Percentiles rank a stretch among this genome's conserved stretches.
Conservation (phyloP, 2,329 filamentous ascomycete genomes). For the Colletotrichum theobromicola region DNA sequence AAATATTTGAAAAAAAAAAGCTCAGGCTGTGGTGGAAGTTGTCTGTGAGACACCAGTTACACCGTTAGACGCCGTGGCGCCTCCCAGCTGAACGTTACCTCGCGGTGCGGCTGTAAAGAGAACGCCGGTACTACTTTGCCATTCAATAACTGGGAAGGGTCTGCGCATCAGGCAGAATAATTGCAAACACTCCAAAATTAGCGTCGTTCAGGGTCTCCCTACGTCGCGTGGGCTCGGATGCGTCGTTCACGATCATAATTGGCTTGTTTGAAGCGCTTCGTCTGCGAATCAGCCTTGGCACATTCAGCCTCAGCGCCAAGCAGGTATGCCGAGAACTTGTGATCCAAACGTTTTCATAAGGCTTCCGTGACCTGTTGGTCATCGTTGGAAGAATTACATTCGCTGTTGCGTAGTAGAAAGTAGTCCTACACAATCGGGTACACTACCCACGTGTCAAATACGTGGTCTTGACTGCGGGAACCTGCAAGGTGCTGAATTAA, state of each 20-base stretch:
- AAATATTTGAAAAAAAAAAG: not conserved
- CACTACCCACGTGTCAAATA: rapidly evolving
- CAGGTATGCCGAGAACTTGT: rapidly evolving
- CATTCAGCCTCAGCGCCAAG: not conserved
- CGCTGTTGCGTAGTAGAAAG: not conserved
- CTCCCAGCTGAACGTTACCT: rapidly evolving
- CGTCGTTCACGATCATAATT: not conserved
- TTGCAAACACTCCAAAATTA: rapidly evolving
- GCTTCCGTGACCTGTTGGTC: not conserved
- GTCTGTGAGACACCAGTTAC: not conserved
- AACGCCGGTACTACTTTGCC: rapidly evolving
- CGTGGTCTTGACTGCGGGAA: not conserved
- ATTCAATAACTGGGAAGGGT: not conserved
- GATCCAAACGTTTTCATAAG: rapidly evolving
- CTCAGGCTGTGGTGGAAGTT: not conserved
- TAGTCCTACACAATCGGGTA: not conserved
- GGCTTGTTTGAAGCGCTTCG: not conserved
- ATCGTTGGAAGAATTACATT: not conserved
- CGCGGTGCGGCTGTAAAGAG: not conserved
- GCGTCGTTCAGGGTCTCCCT: rapidly evolving
- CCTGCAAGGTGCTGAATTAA: not conserved
- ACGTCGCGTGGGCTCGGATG: not conserved
- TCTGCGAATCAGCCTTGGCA: not conserved
- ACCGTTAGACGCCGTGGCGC: not conserved
- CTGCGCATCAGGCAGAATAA: not conserved